These are phyloP conservation scores for Coniophora puteana DNA, from an alignment of 1,284 basidiomycete genomes.

Conservation along the genomic window DNA sequence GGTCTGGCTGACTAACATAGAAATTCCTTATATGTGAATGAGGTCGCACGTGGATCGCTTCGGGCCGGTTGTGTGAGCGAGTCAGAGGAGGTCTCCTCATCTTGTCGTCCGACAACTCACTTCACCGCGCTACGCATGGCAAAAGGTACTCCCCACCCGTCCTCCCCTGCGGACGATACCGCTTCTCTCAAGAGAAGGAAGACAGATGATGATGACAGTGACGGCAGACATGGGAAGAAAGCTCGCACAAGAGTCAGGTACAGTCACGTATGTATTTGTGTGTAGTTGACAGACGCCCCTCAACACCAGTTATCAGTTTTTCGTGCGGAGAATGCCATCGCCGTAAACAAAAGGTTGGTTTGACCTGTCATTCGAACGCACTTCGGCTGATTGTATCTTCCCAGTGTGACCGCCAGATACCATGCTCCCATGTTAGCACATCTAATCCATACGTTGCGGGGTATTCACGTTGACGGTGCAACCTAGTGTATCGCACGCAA, in stretches of 20 bases:
- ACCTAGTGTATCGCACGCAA: slow-evolving; percentile 73
- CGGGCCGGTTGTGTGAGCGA: slow-evolving; percentile 9
- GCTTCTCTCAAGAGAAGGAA: slow-evolving; percentile 59
- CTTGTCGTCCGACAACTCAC: slow-evolving; percentile 28
- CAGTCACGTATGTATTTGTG: slow-evolving; percentile 49
- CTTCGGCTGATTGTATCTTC: slow-evolving; percentile 18
- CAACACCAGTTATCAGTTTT: slow-evolving; percentile 45
- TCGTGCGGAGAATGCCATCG: slow-evolving; percentile 86
- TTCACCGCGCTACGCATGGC: slow-evolving; percentile 17
- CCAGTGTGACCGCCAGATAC: slow-evolving; percentile 77
- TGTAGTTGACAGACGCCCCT: slow-evolving; percentile 5
- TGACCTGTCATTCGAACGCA: slow-evolving; percentile 2
- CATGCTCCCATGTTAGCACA: slow-evolving; percentile 69
- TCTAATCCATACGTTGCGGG: slow-evolving; percentile 4
- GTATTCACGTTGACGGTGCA: slow-evolving; percentile 8
- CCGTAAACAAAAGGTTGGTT: slow-evolving; percentile 71
- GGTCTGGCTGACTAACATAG: background rate
- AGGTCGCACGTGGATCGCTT: slow-evolving; percentile 25
- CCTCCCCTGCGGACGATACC: slow-evolving; percentile 18
- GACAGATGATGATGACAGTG: slow-evolving; percentile 53
- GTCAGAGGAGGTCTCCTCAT: slow-evolving; percentile 12
- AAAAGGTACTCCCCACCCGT: slow-evolving; percentile 18
- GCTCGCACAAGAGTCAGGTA: slow-evolving; percentile 74
- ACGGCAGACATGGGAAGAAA: slow-evolving; percentile 53
- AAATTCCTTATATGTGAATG: background rate